phyloP scores from a whole-genome alignment of 164 flowering plant species.

The Vitis rupestris region DNA sequence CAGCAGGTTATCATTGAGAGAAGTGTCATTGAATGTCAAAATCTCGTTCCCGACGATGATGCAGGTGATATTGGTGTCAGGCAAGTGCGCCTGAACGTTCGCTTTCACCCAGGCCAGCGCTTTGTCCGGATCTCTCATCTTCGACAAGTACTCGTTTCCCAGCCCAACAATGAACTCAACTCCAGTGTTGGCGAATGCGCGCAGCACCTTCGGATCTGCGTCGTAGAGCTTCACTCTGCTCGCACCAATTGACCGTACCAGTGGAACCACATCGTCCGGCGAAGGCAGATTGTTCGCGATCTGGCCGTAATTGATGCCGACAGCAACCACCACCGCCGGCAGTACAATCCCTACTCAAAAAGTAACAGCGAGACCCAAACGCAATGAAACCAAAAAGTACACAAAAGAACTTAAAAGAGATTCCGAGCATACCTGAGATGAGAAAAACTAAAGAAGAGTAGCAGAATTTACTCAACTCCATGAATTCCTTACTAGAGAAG shows the following conservation, averaged over 20 bases:
- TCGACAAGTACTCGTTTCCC: slow-evolving; percentile 45
- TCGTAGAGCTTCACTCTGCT: slow-evolving; percentile 63
- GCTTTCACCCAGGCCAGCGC: slow-evolving; percentile 49
- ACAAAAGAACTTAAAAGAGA: too few species aligned
- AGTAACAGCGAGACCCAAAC: background rate
- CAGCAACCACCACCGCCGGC: slow-evolving; percentile 21
- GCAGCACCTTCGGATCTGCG: slow-evolving; percentile 53
- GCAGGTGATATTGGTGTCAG: slow-evolving; percentile 51
- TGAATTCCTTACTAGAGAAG: background rate
- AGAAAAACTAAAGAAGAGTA: slow-evolving; percentile 2
- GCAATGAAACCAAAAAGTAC: background rate
- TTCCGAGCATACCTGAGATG: slow-evolving; percentile 7
- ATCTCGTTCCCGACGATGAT: slow-evolving; percentile 68
- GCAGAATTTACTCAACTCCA: slow-evolving; percentile 11
- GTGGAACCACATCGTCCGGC: slow-evolving; percentile 50
- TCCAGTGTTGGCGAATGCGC: slow-evolving; percentile 52
- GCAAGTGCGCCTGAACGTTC: slow-evolving; percentile 37
- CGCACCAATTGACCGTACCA: slow-evolving; percentile 51
- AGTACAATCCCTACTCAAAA: slow-evolving; percentile 14
- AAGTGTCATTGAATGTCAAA: slow-evolving; percentile 48
- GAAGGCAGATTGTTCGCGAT: slow-evolving; percentile 64
- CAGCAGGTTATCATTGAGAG: slow-evolving; percentile 32
- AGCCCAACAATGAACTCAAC: slow-evolving; percentile 55
- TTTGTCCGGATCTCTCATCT: slow-evolving; percentile 38
- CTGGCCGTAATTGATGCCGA: slow-evolving; percentile 76